Percentiles rank a stretch among this genome's conserved stretches.
Evolutionary conservation across 2,329 filamentous ascomycete genomes (phyloP).

Genomic region (Aspergillus ustus): DNA sequence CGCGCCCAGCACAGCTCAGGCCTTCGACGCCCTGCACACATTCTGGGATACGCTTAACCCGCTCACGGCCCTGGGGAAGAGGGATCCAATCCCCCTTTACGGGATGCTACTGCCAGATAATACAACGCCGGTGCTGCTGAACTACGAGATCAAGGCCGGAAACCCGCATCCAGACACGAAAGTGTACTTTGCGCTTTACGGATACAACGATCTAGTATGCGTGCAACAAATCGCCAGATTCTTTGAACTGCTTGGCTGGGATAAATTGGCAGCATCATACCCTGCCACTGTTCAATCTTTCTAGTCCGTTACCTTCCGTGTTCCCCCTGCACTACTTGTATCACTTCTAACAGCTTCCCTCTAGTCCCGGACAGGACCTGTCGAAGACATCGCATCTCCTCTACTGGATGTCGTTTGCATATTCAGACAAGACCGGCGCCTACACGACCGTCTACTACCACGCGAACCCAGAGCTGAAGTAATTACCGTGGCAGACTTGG

Average conservation of each 20-base stretch:
- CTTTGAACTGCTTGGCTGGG: constrained; percentile 10
- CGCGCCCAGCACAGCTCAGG: background rate
- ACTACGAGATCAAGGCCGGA: constrained; percentile 8
- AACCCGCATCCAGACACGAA: background rate
- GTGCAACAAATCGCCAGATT: background rate
- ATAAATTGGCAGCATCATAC: background rate
- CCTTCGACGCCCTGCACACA: background rate
- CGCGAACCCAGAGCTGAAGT: background rate
- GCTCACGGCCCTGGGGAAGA: background rate
- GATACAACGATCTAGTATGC: constrained; percentile 5
- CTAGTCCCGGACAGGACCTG: constrained; percentile 3
- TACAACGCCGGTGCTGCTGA: background rate
- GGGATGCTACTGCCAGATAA: background rate
- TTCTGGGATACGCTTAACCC: background rate
- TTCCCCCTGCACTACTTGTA: too few species aligned
- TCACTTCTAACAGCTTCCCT: background rate
- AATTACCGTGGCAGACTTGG: too few species aligned
- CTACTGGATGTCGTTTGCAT: constrained; percentile 13
- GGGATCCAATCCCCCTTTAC: background rate
- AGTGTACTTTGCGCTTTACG: constrained; percentile 7
- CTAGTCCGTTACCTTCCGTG: background rate
- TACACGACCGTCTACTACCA: constrained; percentile 16
- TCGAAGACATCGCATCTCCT: constrained; percentile 1
- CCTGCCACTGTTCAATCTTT: background rate
- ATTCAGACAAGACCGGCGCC: constrained; percentile 5